Evolutionary conservation across 257 asterid genomes (phyloP).

Genomic region (Vinca minor): DNA sequence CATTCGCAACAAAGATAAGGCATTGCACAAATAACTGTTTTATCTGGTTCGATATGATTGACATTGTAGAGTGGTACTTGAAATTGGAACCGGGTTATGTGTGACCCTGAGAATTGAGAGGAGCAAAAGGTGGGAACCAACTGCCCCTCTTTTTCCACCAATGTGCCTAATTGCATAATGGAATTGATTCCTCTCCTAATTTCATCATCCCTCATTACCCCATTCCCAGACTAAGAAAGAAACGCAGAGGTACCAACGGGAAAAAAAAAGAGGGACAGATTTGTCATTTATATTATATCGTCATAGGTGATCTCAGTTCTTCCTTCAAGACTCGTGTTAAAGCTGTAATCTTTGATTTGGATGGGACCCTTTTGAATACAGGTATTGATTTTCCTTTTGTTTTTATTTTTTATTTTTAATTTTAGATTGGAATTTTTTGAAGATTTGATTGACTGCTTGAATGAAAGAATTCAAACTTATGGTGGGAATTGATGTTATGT

Average conservation of each 20-base stretch:
- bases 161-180: constrained; percentile 13
- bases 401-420: no score
- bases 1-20: no score
- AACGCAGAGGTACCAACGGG: no score
- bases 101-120: not conserved
- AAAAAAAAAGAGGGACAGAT: not conserved
- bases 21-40: no score
- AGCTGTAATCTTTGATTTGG: constrained; percentile 85
- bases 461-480: not conserved
- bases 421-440: not conserved
- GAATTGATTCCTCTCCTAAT: constrained; percentile 17
- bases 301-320: constrained; percentile 13
- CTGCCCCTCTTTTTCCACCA: not conserved
- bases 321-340: constrained; percentile 20
- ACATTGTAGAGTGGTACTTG: no score
- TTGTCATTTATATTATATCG: not conserved
- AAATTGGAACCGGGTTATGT: no score
- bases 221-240: not conserved
- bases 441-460: not conserved
- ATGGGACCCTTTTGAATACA: constrained; percentile 77
- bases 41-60: no score
- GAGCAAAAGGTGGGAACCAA: constrained; percentile 10
- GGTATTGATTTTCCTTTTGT: constrained; percentile 26
- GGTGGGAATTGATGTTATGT: constrained; percentile 15
- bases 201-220: not conserved